Base-by-base conservation (phyloP, 2,329 filamentous ascomycete genomes). In the Phialophora tarda region DNA sequence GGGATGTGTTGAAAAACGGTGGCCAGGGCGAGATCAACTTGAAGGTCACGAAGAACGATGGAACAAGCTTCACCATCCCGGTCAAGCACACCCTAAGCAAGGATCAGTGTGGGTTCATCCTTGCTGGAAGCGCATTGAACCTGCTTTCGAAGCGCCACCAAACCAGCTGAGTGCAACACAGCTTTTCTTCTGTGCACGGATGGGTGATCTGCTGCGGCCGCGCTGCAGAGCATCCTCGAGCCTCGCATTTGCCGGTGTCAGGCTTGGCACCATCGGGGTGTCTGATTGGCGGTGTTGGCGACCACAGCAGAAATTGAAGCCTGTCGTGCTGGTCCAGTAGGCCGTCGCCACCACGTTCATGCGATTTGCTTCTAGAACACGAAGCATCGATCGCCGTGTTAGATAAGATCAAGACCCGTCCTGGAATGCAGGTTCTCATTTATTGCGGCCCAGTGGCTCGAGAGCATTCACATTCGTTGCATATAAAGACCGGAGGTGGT, bases 121-220 rank as follows among this genome's bases (percentile, higher is more conserved):
- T 99, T 59, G 95, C 95, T 0, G 95, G 95, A 2, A 97, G 92
- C 78, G 95, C 95, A 50, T 79, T 99, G 80, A 99, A 99, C 80
- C 77, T 98, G 78, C 80, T 99, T 74, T 91, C 93, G 54, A 82
- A 83, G 75, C 65, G 63, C 26, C 59, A 67, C 44, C 51, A 66
- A 32, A 6, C 55, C 7, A 62, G 66, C 12, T 70, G 59, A 70
- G 59, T 64, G 32, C 34, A 48, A 56, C 58, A 12, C 28, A 11
- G 21, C 23, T 11, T 53, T 59, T 30, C 32, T 34, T 56, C 50
- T 56, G 14, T 23, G 38, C 14, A 44, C 38, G 38, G 38, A n/a
- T 17, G 38, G 23, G 30, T 56, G 30, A 50, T 44, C 24, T 55
- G 54, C 34, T 23, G 21, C 48, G 17, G 10, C 14, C 8, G 26